These are phyloP conservation scores for Populus hybrid DNA, from an alignment of 441 rosid species.

Conservation along the genomic window DNA sequence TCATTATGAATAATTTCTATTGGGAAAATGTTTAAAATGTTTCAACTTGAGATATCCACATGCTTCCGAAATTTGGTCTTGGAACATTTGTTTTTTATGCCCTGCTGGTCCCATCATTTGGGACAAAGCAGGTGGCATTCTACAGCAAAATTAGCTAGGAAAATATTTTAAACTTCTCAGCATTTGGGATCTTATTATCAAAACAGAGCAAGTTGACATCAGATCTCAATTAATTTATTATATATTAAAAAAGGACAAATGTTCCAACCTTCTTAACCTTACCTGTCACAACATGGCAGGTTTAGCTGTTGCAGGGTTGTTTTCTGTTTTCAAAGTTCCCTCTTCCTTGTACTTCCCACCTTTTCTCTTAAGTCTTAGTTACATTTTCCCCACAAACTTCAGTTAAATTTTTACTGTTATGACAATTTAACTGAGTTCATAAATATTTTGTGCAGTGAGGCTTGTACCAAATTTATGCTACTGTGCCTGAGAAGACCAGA, in stretches of 20 bases:
- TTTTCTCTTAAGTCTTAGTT: constrained; percentile 5
- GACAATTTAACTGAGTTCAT: constrained; percentile 13
- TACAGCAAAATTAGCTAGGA: constrained; percentile 4
- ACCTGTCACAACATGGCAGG: constrained; percentile 26
- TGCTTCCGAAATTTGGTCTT: not conserved
- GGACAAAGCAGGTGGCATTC: constrained; percentile 11
- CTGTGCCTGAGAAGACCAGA: constrained; percentile 85
- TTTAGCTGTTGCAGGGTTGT: constrained; percentile 25
- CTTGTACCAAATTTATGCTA: constrained; percentile 68
- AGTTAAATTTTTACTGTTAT: not conserved
- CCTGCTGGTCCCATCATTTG: constrained; percentile 1
- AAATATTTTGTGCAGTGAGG: constrained; percentile 59
- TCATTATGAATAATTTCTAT: constrained; percentile 4
- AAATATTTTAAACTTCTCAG: not conserved
- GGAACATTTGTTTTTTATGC: not conserved
- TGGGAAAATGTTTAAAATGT: not conserved
- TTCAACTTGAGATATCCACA: not conserved
- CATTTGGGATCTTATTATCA: constrained; percentile 8
- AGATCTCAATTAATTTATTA: constrained; percentile 2
- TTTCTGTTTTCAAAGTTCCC: constrained; percentile 26
- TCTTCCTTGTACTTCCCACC: constrained; percentile 25
- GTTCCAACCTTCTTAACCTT: not conserved
- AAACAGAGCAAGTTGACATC: not conserved
- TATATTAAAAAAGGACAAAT: not conserved
- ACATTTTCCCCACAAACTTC: not conserved